Conservation (phyloP, 2,329 filamentous ascomycete species). For the Ophiostoma quercus region DNA sequence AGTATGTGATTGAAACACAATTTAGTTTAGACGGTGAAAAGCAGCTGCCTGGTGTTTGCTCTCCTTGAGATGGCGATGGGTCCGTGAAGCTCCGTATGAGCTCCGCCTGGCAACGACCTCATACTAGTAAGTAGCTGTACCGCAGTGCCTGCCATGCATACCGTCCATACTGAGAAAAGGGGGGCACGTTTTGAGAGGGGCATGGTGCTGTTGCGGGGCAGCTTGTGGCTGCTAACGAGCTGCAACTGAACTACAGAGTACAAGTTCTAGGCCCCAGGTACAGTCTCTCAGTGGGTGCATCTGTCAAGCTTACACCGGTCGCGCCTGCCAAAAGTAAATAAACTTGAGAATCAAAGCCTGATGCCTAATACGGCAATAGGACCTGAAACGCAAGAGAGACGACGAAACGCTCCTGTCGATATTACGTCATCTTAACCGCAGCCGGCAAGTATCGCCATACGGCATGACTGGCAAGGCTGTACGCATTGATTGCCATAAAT, state of each 20-base stretch:
- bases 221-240: constrained; percentile 13
- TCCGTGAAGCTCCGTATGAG: constrained; percentile 8
- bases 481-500: neutral
- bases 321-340: neutral
- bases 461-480: neutral
- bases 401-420: neutral
- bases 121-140: neutral
- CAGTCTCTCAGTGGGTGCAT: neutral
- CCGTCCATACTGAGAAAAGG: constrained; percentile 15
- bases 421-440: neutral
- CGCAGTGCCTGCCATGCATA: neutral
- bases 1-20: neutral
- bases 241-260: neutral
- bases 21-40: neutral
- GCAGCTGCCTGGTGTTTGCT: constrained; percentile 11
- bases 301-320: neutral
- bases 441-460: neutral
- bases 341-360: neutral
- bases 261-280: neutral
- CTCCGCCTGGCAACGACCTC: constrained; percentile 15
- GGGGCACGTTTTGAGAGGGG: constrained; percentile 25
- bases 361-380: neutral
- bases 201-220: constrained; percentile 30
- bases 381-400: neutral
- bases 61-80: neutral